Conservation (phyloP, 2,329 filamentous ascomycete species). For the Fusarium nurragi region DNA sequence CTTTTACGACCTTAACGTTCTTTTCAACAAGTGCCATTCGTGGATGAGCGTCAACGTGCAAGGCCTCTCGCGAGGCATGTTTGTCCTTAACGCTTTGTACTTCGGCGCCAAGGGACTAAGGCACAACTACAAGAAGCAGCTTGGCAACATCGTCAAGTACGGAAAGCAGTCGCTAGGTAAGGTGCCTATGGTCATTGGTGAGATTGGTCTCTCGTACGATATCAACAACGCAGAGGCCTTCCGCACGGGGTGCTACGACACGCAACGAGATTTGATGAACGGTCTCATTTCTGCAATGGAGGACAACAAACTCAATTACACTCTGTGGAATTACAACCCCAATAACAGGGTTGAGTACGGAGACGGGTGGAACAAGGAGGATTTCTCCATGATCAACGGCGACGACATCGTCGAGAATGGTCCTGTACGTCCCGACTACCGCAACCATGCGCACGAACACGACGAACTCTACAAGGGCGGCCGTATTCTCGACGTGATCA, state of each 20-base stretch:
- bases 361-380: slow-evolving; percentile 56
- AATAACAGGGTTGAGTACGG: slow-evolving; percentile 52
- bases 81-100: slow-evolving; percentile 53
- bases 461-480: slow-evolving; percentile 53
- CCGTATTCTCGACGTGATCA: slow-evolving; percentile 51
- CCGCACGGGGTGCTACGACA: slow-evolving; percentile 51
- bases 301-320: slow-evolving; percentile 51
- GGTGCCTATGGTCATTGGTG: slow-evolving; percentile 52
- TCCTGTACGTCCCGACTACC: slow-evolving; percentile 45
- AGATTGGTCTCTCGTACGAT: slow-evolving; percentile 54
- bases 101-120: slow-evolving; percentile 51
- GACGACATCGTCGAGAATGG: slow-evolving; percentile 45
- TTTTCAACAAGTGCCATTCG: slow-evolving; percentile 50
- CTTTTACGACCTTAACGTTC: slow-evolving; percentile 55
- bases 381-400: slow-evolving; percentile 54
- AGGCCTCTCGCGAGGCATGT: slow-evolving; percentile 52
- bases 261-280: slow-evolving; percentile 52
- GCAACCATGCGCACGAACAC: slow-evolving; percentile 46
- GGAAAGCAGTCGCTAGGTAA: slow-evolving; percentile 47
- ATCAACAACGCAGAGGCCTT: slow-evolving; percentile 52
- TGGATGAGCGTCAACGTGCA: slow-evolving; percentile 55
- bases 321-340: slow-evolving; percentile 54
- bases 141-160: slow-evolving; percentile 50
- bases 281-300: slow-evolving; percentile 54
- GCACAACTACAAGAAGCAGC: slow-evolving; percentile 52